phyloP scores from a whole-genome alignment of 371 early-diverging fungal genomes.

The Blastocladiella emersonii region DNA sequence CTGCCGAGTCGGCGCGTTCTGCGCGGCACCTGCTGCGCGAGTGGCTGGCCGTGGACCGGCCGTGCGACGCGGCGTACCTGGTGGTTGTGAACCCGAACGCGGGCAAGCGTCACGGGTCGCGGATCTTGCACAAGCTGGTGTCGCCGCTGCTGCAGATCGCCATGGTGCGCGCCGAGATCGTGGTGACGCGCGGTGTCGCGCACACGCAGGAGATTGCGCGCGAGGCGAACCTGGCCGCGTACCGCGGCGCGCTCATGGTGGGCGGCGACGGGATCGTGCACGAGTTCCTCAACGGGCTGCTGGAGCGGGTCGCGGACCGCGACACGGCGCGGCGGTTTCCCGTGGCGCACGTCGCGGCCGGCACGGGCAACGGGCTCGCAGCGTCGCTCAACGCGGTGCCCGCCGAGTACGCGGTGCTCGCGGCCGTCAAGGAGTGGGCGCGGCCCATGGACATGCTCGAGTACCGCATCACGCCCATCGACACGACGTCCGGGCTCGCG shows the following conservation, averaged over 20 bases:
- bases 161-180: too few relatives aligned
- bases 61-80: neutral
- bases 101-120: neutral
- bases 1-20: neutral
- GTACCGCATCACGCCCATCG: neutral
- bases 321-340: neutral
- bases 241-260: neutral
- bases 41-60: neutral
- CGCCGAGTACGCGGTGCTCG: neutral
- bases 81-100: neutral
- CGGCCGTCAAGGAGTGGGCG: neutral
- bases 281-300: slow-evolving; percentile 12
- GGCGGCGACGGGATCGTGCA: slow-evolving; percentile 17
- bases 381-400: slow-evolving; percentile 1
- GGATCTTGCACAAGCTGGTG: neutral
- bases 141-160: neutral
- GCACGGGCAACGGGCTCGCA: slow-evolving; percentile 15
- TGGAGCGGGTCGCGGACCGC: neutral
- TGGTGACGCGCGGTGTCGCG: too few relatives aligned
- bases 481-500: too few relatives aligned
- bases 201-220: neutral
- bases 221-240: neutral
- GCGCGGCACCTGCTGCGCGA: neutral
- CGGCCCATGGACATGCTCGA: slow-evolving; percentile 2
- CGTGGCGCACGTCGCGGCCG: slow-evolving; percentile 11